Base-by-base conservation (phyloP, 805 yeast species). In the Saccharomycopsis guyanensis region DNA sequence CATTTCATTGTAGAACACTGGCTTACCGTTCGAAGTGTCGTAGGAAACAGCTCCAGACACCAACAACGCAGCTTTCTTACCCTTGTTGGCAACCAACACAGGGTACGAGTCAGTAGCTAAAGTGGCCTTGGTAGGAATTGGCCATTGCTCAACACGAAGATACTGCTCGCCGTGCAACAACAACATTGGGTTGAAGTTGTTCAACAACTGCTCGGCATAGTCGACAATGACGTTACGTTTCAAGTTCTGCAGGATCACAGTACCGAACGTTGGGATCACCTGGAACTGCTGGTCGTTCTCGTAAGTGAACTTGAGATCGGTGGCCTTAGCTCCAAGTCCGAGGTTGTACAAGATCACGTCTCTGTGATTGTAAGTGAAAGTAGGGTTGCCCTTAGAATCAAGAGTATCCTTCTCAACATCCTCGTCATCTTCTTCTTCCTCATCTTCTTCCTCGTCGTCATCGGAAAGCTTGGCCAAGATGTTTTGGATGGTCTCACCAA, bases 81-180 rank as follows among this genome's bases (percentile, higher is more conserved):
- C 88, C 71, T 91, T 91, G 66, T 87, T 91, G 16, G 82, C 63
- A 15, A 86, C 76, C 16, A 84, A 86, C 43, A 91, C 69, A 40
- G 95, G 88, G 53, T 61, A 68, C 49, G 77, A 74, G 38, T 72
- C 71, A 5, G 95, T 84, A 46, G 65, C 71, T 38, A 88, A 63
- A 1, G 66, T 61, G 2, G 81, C 95, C 52, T 74, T 71, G 1
- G 84, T 76, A 52, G 96, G 94, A 48, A 91, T 71, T 48, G 95
- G 93, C 70, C 75, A 80, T 62, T 80, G 76, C 53, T 72, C 72
- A 53, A 91, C 63, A 65, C 79, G 87, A 56, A 89, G 70, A 65
- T 84, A 91, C 64, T 91, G 97, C 68, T 91, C 98, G 50, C 97
- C 98, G 63, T 91, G 97, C 56, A 91, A 74, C 59, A 91, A 72